Evolutionary conservation across 768 basidiomycete species (phyloP).

Genomic region (Kwoniella newhampshirensis): DNA sequence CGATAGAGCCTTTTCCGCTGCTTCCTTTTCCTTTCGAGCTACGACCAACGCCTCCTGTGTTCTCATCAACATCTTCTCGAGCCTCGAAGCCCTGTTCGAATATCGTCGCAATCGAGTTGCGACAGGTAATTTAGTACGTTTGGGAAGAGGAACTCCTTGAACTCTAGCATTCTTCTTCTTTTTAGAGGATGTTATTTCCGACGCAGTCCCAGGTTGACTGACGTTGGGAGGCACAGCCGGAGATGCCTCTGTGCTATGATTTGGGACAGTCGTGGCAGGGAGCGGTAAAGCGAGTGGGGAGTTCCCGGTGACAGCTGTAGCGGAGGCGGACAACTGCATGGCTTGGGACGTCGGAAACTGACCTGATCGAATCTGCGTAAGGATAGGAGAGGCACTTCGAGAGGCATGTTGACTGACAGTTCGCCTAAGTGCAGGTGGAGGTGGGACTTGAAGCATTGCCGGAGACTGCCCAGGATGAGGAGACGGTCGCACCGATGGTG

Average conservation of each 20-base stretch:
- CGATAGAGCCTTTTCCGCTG: slow-evolving; percentile 1
- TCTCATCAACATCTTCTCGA: slow-evolving; percentile 14
- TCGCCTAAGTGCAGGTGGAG: slow-evolving; percentile 12
- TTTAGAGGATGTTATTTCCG: too few species aligned
- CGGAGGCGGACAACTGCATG: slow-evolving; percentile 15
- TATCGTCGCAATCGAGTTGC: not conserved
- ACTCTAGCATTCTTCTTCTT: too few species aligned
- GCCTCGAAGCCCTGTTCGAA: slow-evolving; percentile 3
- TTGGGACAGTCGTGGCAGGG: slow-evolving; percentile 12
- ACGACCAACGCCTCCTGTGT: slow-evolving; percentile 13
- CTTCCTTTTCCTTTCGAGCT: slow-evolving; percentile 10
- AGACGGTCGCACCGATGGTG: slow-evolving; percentile 16
- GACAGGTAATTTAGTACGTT: too few species aligned
- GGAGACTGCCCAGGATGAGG: slow-evolving; percentile 18
- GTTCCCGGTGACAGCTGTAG: slow-evolving; percentile 14
- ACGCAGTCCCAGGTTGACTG: too few species aligned
- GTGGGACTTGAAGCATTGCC: slow-evolving; percentile 19
- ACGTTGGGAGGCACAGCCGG: too few species aligned
- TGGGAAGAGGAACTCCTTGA: too few species aligned
- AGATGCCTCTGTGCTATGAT: too few species aligned
- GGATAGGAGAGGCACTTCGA: slow-evolving; percentile 17
- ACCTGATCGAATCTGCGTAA: slow-evolving; percentile 13
- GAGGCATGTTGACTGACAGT: slow-evolving; percentile 12
- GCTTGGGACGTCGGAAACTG: slow-evolving; percentile 7
- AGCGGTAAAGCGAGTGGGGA: slow-evolving; percentile 8